Evolutionary conservation across 352 stramenopile species (phyloP).

Genomic region (Globisporangium iwayamae): DNA sequence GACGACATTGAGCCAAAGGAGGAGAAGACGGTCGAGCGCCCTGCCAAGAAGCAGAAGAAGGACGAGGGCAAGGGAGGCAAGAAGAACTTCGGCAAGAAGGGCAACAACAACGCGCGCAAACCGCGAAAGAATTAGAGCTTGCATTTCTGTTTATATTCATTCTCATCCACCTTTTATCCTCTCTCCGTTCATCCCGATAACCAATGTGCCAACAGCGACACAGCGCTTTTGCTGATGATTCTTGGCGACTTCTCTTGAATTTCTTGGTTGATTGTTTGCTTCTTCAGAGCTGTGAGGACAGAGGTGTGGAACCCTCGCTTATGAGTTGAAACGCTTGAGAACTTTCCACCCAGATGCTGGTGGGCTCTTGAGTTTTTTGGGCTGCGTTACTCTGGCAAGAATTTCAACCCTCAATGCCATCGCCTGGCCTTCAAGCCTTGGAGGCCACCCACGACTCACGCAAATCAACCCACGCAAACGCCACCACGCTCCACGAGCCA

Average conservation of each 20-base stretch:
- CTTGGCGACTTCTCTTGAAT: not conserved
- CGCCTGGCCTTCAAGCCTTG: not conserved
- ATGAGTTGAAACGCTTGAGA: too few relatives aligned
- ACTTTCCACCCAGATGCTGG: not conserved
- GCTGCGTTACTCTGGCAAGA: too few relatives aligned
- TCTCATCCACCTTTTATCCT: not conserved
- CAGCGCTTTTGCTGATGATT: slow-evolving; percentile 1
- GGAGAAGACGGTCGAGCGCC: slow-evolving; percentile 27
- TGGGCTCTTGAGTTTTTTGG: not conserved
- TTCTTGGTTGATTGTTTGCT: not conserved
- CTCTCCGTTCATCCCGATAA: not conserved
- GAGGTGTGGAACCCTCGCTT: too few relatives aligned
- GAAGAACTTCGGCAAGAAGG: slow-evolving; percentile 27
- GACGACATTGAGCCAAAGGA: slow-evolving; percentile 40
- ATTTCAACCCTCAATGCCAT: not conserved
- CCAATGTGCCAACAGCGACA: not conserved
- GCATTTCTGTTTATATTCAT: slow-evolving; percentile 10
- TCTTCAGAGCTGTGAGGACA: not conserved
- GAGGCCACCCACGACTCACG: too few relatives aligned
- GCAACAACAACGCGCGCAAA: slow-evolving; percentile 27
- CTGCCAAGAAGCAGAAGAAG: slow-evolving; percentile 48
- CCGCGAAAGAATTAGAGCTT: slow-evolving; percentile 45
- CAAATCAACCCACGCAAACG: not conserved
- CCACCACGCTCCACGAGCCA: not conserved
- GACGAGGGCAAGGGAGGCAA: slow-evolving; percentile 27